Conservation (phyloP, 2,329 filamentous ascomycete species). For the Neobulgaria alba region DNA sequence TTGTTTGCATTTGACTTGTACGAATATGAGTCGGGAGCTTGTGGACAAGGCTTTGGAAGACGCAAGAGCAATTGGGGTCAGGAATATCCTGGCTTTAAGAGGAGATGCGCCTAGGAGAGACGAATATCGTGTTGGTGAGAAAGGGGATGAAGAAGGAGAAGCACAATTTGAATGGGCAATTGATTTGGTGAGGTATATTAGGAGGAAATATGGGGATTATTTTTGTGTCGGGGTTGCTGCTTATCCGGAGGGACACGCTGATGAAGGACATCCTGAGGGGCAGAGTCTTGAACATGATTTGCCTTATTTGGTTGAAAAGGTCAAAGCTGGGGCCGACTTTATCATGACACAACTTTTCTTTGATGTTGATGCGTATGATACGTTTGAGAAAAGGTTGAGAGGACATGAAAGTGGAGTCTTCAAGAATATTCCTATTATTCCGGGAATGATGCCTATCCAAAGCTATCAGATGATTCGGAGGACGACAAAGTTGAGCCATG, state of each 20-base stretch:
- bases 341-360: constrained; percentile 99
- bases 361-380: constrained; percentile 72
- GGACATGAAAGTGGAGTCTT: constrained; percentile 79
- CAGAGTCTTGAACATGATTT: constrained; percentile 71
- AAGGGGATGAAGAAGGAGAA: constrained; percentile 42
- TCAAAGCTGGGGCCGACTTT: constrained; percentile 85
- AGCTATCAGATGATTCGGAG: constrained; percentile 92
- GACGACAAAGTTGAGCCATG: constrained; percentile 91
- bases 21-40: constrained; percentile 83
- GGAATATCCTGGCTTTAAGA: constrained; percentile 86
- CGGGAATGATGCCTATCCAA: constrained; percentile 95
- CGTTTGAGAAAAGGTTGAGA: constrained; percentile 68
- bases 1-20: constrained; percentile 92
- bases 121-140: constrained; percentile 65
- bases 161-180: constrained; percentile 80
- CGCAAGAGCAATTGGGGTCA: constrained; percentile 80
- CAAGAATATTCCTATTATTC: constrained; percentile 80
- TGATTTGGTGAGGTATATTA: constrained; percentile 85
- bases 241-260: constrained; percentile 91
- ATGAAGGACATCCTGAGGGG: constrained; percentile 70
- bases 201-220: constrained; percentile 78
- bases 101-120: constrained; percentile 85
- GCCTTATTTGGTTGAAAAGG: constrained; percentile 84
- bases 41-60: constrained; percentile 87
- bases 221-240: constrained; percentile 93